Evolutionary conservation across 2,329 filamentous ascomycete species (phyloP).

Genomic region (Fusarium sp.): DNA sequence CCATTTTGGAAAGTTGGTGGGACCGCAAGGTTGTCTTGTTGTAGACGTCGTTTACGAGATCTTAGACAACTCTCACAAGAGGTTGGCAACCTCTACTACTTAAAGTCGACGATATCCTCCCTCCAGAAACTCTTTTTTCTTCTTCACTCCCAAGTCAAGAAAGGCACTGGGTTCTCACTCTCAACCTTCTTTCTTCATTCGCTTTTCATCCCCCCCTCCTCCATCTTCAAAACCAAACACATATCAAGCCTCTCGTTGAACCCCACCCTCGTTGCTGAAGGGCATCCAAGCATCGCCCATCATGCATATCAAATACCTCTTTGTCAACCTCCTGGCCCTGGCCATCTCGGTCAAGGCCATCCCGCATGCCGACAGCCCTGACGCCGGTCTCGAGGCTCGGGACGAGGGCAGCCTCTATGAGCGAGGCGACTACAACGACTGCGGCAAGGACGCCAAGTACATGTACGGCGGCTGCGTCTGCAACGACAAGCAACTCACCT

Average conservation of each 20-base stretch:
- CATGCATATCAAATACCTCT: slow-evolving; percentile 42
- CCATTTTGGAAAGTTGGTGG: slow-evolving; percentile 27
- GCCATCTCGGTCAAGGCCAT: slow-evolving; percentile 42
- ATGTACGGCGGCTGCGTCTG: slow-evolving; percentile 30
- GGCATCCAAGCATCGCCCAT: slow-evolving; percentile 33
- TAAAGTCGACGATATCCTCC: slow-evolving; percentile 34
- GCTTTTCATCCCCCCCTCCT: slow-evolving; percentile 20
- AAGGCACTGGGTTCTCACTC: slow-evolving; percentile 30
- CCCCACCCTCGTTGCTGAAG: slow-evolving; percentile 19
- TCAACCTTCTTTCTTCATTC: slow-evolving; percentile 30
- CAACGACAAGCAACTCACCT: slow-evolving; percentile 3
- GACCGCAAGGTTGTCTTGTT: neutral
- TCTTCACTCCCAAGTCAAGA: slow-evolving; percentile 38
- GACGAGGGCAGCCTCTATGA: slow-evolving; percentile 23
- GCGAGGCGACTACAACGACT: slow-evolving; percentile 18
- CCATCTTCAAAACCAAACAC: slow-evolving; percentile 2
- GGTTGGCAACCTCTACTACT: slow-evolving; percentile 18
- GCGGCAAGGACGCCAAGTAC: slow-evolving; percentile 26
- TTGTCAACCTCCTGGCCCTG: slow-evolving; percentile 40
- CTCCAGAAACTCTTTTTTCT: neutral
- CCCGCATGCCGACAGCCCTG: slow-evolving; percentile 29
- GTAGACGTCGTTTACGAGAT: slow-evolving; percentile 14
- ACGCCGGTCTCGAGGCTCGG: slow-evolving; percentile 37
- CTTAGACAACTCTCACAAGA: slow-evolving; percentile 6
- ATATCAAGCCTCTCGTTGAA: slow-evolving; percentile 19